Conservation (phyloP, 2,329 filamentous ascomycete genomes). For the Sclerotinia borealis region DNA sequence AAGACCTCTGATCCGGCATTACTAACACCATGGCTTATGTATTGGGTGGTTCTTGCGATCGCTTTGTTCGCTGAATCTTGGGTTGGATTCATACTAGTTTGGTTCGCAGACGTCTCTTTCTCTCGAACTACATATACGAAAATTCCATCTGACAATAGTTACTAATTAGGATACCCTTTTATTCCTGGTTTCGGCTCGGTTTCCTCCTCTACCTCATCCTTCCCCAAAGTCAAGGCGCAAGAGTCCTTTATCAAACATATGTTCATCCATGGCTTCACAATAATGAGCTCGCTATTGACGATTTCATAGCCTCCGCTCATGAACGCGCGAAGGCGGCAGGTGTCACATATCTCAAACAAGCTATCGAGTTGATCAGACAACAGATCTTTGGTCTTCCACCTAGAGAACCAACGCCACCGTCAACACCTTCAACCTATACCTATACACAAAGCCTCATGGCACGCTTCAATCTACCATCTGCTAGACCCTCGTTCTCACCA, state of each 20-base stretch:
- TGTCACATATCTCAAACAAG: conserved; percentile 65
- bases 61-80: conserved; percentile 79
- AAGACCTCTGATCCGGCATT: conserved; percentile 85
- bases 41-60: conserved; percentile 90
- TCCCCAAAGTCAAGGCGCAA: conserved; percentile 94
- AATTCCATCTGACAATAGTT: not conserved
- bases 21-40: conserved; percentile 97
- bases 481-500: conserved; percentile 45
- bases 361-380: conserved; percentile 66
- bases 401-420: conserved; percentile 39
- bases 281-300: conserved; percentile 85
- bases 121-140: not conserved
- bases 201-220: conserved; percentile 92
- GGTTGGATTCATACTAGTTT: conserved; percentile 78
- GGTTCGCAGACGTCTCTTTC: conserved; percentile 41
- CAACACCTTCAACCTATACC: conserved; percentile 40
- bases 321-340: conserved; percentile 72
- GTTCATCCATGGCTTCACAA: conserved; percentile 82
- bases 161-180: conserved; percentile 71
- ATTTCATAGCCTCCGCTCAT: conserved; percentile 77
- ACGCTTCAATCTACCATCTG: conserved; percentile 75
- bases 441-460: conserved; percentile 81
- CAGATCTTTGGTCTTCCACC: conserved; percentile 74
- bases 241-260: conserved; percentile 75
- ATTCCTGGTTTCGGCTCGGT: conserved; percentile 80